These are phyloP conservation scores for Cadophora sp. DNA, from an alignment of 2,329 filamentous ascomycete genomes.

Conservation along the genomic window DNA sequence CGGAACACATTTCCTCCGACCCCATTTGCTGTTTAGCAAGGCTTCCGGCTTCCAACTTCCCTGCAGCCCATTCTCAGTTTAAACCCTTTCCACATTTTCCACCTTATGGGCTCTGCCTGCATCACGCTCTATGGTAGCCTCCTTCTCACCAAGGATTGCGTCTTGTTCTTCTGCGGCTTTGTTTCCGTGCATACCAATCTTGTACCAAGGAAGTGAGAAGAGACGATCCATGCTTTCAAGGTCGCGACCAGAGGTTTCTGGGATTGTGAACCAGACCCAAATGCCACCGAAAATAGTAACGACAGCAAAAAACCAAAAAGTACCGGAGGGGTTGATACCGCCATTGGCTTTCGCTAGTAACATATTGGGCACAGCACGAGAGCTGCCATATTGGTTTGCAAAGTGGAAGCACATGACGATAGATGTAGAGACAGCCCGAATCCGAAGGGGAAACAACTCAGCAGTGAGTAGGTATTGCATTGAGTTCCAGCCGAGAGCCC, in stretches of 20 bases:
- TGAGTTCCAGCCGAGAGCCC: slow-evolving; percentile 75
- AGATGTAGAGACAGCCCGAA: slow-evolving; percentile 73
- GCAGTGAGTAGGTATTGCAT: slow-evolving; percentile 84
- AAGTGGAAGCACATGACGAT: slow-evolving; percentile 82
- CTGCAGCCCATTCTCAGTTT: too few species aligned
- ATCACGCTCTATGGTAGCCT: too few species aligned
- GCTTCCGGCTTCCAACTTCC: too few species aligned
- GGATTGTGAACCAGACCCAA: slow-evolving; percentile 77
- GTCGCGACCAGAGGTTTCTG: slow-evolving; percentile 71
- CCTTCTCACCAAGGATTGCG: too few species aligned
- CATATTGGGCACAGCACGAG: slow-evolving; percentile 77
- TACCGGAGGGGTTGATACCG: slow-evolving; percentile 62
- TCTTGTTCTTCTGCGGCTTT: too few species aligned
- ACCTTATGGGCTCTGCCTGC: too few species aligned
- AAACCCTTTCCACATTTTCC: too few species aligned
- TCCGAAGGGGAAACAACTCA: slow-evolving; percentile 76
- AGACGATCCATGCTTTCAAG: slow-evolving; percentile 74
- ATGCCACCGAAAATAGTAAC: slow-evolving; percentile 71
- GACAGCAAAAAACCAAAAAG: slow-evolving; percentile 77
- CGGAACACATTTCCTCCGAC: too few species aligned
- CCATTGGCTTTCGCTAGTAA: slow-evolving; percentile 57
- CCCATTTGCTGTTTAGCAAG: too few species aligned
- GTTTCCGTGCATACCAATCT: too few species aligned
- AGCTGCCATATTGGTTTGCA: slow-evolving; percentile 79
- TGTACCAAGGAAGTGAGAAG: slow-evolving; percentile 76